Conservation (phyloP, 139 green algal species). For the Chlamydomonas asymmetrica region DNA sequence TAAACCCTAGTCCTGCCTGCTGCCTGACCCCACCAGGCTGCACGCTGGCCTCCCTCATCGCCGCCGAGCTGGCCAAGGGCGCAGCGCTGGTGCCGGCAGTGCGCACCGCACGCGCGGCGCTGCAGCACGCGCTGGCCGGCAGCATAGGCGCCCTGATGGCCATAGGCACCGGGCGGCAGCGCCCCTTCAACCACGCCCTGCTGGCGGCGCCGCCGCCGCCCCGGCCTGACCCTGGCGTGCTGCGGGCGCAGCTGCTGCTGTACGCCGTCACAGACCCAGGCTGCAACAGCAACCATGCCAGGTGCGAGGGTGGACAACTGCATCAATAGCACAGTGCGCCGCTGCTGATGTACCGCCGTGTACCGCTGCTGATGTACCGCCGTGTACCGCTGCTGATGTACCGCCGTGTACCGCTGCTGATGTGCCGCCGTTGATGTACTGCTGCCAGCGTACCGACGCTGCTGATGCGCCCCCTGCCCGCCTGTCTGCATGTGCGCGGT, state of each 20-base stretch:
- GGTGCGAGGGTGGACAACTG: no score
- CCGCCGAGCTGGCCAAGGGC: conserved; percentile 86
- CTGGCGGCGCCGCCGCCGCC: background rate
- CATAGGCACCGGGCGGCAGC: conserved; percentile 73
- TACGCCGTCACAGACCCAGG: conserved; percentile 85
- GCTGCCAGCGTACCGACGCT: no score
- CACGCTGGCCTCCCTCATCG: conserved; percentile 85
- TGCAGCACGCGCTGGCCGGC: conserved; percentile 62
- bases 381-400: no score
- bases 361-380: no score
- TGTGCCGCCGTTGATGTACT: background rate
- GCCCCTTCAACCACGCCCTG: conserved; percentile 74
- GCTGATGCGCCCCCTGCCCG: no score
- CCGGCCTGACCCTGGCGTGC: background rate
- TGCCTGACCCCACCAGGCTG: conserved; percentile 64
- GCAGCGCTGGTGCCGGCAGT: conserved; percentile 56
- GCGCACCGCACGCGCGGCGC: conserved; percentile 63
- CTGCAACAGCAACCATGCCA: conserved; percentile 53
- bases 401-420: no score
- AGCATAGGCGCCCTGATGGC: conserved; percentile 54
- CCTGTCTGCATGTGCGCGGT: conserved; percentile 2
- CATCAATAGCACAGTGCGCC: no score
- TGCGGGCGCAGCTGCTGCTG: conserved; percentile 57
- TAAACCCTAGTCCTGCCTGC: no score
- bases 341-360: no score